Percentiles rank a stretch among this genome's conserved stretches.
Conservation (phyloP, 306 rosid genomes). For the Coriaria nepalensis region DNA sequence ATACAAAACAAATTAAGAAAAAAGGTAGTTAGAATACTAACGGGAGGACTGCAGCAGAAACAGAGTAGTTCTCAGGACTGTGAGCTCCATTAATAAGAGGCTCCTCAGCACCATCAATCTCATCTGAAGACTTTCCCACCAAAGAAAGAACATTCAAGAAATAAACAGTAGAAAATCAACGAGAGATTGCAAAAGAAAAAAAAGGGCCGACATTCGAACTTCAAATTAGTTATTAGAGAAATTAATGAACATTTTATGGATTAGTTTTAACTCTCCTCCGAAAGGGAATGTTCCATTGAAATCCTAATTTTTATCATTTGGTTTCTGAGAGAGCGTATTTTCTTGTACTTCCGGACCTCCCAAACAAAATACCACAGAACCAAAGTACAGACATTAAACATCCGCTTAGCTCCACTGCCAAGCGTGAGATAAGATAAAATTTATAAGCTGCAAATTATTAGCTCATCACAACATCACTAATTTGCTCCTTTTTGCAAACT, state of each 20-base stretch:
- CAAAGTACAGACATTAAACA: background rate
- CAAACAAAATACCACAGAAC: background rate
- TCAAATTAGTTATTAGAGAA: background rate
- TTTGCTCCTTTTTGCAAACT: too few species aligned
- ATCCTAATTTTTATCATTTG: background rate
- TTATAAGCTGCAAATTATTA: background rate
- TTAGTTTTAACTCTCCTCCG: too few species aligned
- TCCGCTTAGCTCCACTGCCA: background rate
- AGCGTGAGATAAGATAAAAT: background rate
- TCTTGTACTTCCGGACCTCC: background rate
- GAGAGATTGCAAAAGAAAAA: background rate
- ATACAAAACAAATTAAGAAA: conserved; percentile 1
- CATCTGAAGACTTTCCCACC: conserved; percentile 38
- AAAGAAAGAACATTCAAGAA: conserved; percentile 17
- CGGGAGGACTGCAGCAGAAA: conserved; percentile 68
- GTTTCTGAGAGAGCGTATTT: background rate
- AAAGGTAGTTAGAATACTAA: conserved; percentile 24
- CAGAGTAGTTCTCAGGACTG: conserved; percentile 38
- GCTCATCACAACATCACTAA: too few species aligned
- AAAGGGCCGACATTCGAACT: background rate
- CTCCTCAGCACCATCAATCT: conserved; percentile 32
- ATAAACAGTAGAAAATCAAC: conserved; percentile 3
- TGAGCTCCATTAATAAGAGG: conserved; percentile 42
- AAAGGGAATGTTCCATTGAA: too few species aligned
- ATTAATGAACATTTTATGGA: too few species aligned